phyloP scores from a whole-genome alignment of 495 filamentous ascomycete genomes.

The Daldinia concentrica region DNA sequence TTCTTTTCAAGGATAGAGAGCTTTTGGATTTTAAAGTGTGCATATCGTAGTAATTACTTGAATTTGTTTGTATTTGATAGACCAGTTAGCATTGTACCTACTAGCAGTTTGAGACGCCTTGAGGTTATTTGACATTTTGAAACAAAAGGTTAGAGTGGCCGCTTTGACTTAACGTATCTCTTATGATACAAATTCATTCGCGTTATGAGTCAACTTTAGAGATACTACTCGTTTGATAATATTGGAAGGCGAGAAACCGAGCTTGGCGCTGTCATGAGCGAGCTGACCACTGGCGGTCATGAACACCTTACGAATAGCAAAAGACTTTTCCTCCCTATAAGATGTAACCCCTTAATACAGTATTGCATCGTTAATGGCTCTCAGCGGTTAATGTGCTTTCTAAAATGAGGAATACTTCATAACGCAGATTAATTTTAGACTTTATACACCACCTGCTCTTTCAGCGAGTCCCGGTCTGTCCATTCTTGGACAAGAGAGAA shows the following conservation, averaged over 20 bases:
- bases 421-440: neutral
- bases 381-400: neutral
- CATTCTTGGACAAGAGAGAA: constrained; percentile 1
- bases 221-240: neutral
- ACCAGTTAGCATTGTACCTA: neutral
- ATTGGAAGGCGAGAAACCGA: neutral
- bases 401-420: neutral
- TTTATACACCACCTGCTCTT: neutral
- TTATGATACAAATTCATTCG: neutral
- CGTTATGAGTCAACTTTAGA: neutral
- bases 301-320: neutral
- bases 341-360: neutral
- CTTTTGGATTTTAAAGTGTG: no score
- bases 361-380: neutral
- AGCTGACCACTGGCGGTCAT: neutral
- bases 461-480: neutral
- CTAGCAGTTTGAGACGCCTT: neutral
- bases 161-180: neutral
- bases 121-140: neutral
- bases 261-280: neutral
- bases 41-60: neutral
- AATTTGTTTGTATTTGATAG: neutral
- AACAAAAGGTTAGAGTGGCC: neutral
- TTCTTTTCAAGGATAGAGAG: neutral
- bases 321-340: neutral